phyloP scores from a whole-genome alignment of 75 land plant genomes.

The Pinus taeda region DNA sequence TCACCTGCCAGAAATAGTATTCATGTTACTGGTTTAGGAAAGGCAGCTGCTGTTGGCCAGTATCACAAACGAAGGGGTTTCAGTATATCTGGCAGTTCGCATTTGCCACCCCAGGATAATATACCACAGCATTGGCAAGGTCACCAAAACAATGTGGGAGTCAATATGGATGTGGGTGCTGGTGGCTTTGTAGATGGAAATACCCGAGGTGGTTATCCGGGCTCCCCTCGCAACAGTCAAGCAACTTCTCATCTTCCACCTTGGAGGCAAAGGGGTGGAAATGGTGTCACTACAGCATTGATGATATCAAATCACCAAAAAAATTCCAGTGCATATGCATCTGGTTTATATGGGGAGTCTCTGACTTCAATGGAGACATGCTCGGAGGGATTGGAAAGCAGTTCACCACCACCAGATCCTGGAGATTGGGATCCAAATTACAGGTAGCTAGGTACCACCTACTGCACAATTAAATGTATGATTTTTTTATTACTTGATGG shows the following conservation, averaged over 20 bases:
- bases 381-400: slow-evolving; percentile 35
- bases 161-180: slow-evolving; percentile 17
- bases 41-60: slow-evolving; percentile 51
- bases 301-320: slow-evolving; percentile 9
- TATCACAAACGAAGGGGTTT: slow-evolving; percentile 45
- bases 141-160: slow-evolving; percentile 17
- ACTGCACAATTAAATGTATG: background rate
- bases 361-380: slow-evolving; percentile 7
- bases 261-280: slow-evolving; percentile 42
- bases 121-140: slow-evolving; percentile 31
- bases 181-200: slow-evolving; percentile 22
- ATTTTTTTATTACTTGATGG: background rate
- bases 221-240: slow-evolving; percentile 32
- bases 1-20: slow-evolving; percentile 58
- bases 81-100: slow-evolving; percentile 27
- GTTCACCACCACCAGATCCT: slow-evolving; percentile 45
- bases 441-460: slow-evolving; percentile 29
- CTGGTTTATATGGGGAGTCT: slow-evolving; percentile 20
- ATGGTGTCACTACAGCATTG: slow-evolving; percentile 17
- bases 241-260: slow-evolving; percentile 25
- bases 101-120: slow-evolving; percentile 36
- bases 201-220: slow-evolving; percentile 27
- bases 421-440: slow-evolving; percentile 89
- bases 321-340: slow-evolving; percentile 11
- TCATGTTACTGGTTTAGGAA: slow-evolving; percentile 61